These are phyloP conservation scores for Coniochaeta sp. DNA, from an alignment of 2,329 filamentous ascomycete species.

Conservation along the genomic window DNA sequence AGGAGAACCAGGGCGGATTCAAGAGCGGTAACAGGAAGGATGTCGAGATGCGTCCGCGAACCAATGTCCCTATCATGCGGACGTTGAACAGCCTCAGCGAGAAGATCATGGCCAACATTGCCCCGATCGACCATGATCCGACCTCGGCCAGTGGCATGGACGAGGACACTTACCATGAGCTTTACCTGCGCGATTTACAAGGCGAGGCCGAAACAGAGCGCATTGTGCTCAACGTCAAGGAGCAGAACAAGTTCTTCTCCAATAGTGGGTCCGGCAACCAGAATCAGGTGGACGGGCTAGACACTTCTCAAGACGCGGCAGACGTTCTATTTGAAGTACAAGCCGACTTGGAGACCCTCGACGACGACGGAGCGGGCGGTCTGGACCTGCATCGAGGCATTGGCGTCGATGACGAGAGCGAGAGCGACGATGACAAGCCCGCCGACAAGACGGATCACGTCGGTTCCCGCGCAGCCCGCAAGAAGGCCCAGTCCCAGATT, in stretches of 20 bases:
- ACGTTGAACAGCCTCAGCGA: constrained; percentile 86
- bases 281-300: constrained; percentile 42
- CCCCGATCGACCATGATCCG: constrained; percentile 65
- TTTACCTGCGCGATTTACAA: constrained; percentile 73
- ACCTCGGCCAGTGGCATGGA: constrained; percentile 60
- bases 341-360: constrained; percentile 49
- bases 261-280: constrained; percentile 19
- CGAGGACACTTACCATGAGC: constrained; percentile 64
- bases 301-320: constrained; percentile 61
- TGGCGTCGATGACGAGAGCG: constrained; percentile 62
- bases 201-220: constrained; percentile 67
- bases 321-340: constrained; percentile 60
- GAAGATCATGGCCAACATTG: constrained; percentile 85
- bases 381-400: constrained; percentile 57
- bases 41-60: constrained; percentile 75
- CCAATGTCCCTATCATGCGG: constrained; percentile 80
- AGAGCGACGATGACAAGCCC: constrained; percentile 55
- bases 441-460: constrained; percentile 38
- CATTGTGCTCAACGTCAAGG: constrained; percentile 79
- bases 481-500: constrained; percentile 57
- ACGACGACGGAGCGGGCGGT: constrained; percentile 38
- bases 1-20: constrained; percentile 84
- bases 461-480: constrained; percentile 61
- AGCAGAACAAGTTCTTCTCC: constrained; percentile 78
- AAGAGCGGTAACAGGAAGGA: constrained; percentile 79